A percentile compares a stretch with the other conserved stretches of the same genome.
These are phyloP conservation scores for Erythrophleum ivorense DNA, from an alignment of 331 rosid species.

Conservation along the genomic window DNA sequence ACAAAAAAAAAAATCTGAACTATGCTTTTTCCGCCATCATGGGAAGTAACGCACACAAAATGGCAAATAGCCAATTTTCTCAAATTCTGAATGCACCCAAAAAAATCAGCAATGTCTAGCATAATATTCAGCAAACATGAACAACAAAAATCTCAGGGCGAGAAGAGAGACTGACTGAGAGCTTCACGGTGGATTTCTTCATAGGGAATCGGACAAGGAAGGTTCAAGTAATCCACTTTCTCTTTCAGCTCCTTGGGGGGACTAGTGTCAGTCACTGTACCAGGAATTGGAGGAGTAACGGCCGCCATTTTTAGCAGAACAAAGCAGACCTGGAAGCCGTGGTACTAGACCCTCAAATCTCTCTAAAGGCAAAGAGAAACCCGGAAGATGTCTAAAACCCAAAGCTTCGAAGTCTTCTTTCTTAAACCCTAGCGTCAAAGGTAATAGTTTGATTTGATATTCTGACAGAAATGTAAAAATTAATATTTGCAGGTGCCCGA, in stretches of 20 bases:
- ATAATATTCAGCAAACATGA: not conserved
- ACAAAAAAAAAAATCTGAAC: not conserved
- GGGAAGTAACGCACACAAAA: not conserved
- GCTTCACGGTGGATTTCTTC: constrained; percentile 99
- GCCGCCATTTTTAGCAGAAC: constrained; percentile 57
- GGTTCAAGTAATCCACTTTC: constrained; percentile 77
- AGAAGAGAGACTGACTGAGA: constrained; percentile 59
- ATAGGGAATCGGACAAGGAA: constrained; percentile 90
- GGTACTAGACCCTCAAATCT: not conserved
- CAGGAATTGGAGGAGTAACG: constrained; percentile 49
- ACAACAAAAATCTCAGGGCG: not conserved
- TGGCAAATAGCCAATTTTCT: not conserved
- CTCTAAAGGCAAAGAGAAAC: not conserved
- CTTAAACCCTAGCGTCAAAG: constrained; percentile 1
- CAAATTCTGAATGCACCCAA: not conserved
- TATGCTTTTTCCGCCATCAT: not conserved
- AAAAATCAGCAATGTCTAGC: not conserved
- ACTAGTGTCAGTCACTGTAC: constrained; percentile 14
- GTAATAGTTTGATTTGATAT: too few relatives aligned
- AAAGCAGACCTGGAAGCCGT: not conserved
- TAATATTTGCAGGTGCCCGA: too few relatives aligned
- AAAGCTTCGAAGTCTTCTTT: not conserved
- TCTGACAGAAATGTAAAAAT: too few relatives aligned
- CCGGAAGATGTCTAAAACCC: not conserved
- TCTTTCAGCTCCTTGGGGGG: constrained; percentile 48